phyloP scores from a whole-genome alignment of 805 yeast genomes.

The Candida maesae region DNA sequence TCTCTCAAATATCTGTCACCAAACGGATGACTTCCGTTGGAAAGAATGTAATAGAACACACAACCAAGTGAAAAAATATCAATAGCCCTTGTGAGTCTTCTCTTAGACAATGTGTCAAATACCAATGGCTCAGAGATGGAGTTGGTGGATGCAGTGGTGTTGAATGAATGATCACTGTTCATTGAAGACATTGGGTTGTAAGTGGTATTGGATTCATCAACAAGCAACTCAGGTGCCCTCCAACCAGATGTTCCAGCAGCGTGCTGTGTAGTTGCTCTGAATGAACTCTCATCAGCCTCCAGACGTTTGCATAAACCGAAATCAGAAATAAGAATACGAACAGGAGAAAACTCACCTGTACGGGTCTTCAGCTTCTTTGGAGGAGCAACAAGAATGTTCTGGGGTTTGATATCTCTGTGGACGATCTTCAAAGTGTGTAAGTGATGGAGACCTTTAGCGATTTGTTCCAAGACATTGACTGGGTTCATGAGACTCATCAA shows the following conservation, averaged over 20 bases:
- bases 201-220: constrained; percentile 31
- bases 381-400: constrained; percentile 81
- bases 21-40: constrained; percentile 88
- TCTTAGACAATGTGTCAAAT: constrained; percentile 40
- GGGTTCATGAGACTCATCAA: constrained; percentile 43
- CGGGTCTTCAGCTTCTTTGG: constrained; percentile 42
- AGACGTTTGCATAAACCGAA: constrained; percentile 92
- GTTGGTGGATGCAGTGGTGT: constrained; percentile 18
- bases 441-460: constrained; percentile 81
- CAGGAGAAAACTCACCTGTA: constrained; percentile 34
- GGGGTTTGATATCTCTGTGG: constrained; percentile 93
- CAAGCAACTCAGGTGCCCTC: constrained; percentile 91
- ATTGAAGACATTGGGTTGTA: constrained; percentile 11
- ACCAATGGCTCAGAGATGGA: constrained; percentile 31
- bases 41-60: constrained; percentile 80
- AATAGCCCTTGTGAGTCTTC: constrained; percentile 79
- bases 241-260: constrained; percentile 98
- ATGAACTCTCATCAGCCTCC: constrained; percentile 90
- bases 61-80: constrained; percentile 96
- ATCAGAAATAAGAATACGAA: constrained; percentile 83
- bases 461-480: constrained; percentile 60
- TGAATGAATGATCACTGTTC: constrained; percentile 24
- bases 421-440: constrained; percentile 87
- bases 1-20: constrained; percentile 90
- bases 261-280: constrained; percentile 85